Evolutionary conservation across 331 rosid genomes (phyloP), one percentile per base, ranked within the genome.

Genomic region (Phaseolus coccineus): DNA sequence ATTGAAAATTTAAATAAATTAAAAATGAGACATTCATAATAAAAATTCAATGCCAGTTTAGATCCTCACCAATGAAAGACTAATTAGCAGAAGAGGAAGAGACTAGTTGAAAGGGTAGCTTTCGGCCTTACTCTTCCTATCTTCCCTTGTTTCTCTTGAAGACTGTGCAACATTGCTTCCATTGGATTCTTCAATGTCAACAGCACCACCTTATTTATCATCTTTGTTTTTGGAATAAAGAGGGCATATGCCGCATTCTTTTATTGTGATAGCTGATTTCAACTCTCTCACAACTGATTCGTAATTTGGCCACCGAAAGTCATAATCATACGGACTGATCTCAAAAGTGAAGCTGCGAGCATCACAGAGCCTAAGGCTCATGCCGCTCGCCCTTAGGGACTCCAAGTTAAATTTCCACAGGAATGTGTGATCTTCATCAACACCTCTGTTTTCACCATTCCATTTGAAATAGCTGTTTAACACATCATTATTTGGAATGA

Each of bases 311-410:
- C 3, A 0, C 12, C 0, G 4, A 55, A 22, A 22, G 2, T 28
- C 42, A 77, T 14, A 24, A 25, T 28, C 14, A 0, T 31, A 1
- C 1, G 61, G 5, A 3, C 42, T 27, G 0, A 75, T 57, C 56
- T 75, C 72, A 13, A 81, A 75, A 57, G 65, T 75, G 51, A 81
- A 47, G 57, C 6, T 58, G 8, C 39, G 16, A n/a, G 31, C 85
- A 46, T 3, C 22, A 59, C 22, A 7, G 52, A 47, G 40, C 22
- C 2, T 51, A 81, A 24, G 37, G 30, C 5, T 39, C 42, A 9
- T 51, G 61, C 35, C 14, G 6, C 9, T 39, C 42, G 1, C 47
- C 12, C 58, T 37, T 40, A 0, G 11, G 9, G 2, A 6, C 42
- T 37, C 8, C 2, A 37, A 37, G 8, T 5, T 37, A 6, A 37